phyloP scores from a whole-genome alignment of 116 monocot genomes.

The Zostera marina region DNA sequence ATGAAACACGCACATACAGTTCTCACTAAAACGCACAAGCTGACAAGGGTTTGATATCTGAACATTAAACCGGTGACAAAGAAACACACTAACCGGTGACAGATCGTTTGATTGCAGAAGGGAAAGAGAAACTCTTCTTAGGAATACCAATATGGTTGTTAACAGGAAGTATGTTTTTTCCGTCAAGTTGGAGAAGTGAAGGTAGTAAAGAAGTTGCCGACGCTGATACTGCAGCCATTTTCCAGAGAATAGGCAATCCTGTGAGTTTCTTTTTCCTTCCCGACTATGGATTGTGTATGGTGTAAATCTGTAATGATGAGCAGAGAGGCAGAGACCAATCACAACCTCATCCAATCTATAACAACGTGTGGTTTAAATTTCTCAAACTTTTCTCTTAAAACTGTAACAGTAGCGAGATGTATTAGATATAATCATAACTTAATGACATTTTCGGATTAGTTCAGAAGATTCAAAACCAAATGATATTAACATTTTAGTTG shows the following conservation, averaged over 20 bases:
- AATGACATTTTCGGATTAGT: no score
- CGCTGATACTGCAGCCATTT: constrained; percentile 2
- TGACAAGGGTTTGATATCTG: background rate
- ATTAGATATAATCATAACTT: no score
- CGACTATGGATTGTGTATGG: background rate
- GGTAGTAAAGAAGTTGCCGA: constrained; percentile 7
- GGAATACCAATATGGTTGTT: no score
- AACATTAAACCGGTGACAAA: background rate
- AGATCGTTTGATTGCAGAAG: constrained; percentile 2
- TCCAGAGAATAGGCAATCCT: background rate
- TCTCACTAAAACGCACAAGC: background rate
- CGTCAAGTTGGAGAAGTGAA: constrained; percentile 6
- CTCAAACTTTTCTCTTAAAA: background rate
- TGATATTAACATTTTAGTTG: no score
- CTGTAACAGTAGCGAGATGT: background rate
- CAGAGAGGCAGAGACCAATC: background rate
- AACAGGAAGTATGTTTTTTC: background rate
- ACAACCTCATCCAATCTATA: background rate
- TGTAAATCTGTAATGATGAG: no score
- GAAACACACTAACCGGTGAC: constrained; percentile 2
- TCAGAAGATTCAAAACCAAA: no score
- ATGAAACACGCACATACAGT: background rate
- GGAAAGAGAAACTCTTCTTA: background rate
- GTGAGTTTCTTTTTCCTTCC: background rate
- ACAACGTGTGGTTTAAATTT: background rate